phyloP scores from a whole-genome alignment of 345 rosid species.

The Abelmoschus esculentus region DNA sequence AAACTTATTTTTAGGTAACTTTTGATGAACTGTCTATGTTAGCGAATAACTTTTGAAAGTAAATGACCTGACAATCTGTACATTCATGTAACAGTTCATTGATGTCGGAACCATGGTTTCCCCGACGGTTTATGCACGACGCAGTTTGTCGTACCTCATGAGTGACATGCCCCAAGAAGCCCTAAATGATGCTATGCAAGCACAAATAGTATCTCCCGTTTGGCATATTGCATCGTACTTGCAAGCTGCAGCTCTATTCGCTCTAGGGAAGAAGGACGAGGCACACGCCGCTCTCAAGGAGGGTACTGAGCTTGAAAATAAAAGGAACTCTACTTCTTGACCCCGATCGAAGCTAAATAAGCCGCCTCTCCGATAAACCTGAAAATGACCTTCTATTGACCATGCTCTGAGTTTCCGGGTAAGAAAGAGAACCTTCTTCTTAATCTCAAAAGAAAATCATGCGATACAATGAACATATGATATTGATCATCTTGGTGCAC shows the following conservation, averaged over 20 bases:
- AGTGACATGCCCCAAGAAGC: conserved; percentile 77
- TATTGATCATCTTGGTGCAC: background rate
- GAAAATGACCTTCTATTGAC: conserved; percentile 10
- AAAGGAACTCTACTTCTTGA: conserved; percentile 26
- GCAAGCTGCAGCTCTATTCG: conserved; percentile 59
- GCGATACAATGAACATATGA: background rate
- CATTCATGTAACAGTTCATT: conserved; percentile 45
- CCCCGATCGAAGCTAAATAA: background rate
- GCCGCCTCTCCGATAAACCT: background rate
- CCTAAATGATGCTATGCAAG: conserved; percentile 71
- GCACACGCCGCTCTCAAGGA: conserved; percentile 65
- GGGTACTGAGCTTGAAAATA: conserved; percentile 55
- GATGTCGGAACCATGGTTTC: conserved; percentile 83
- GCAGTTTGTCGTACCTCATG: conserved; percentile 73
- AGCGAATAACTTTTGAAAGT: too few species aligned
- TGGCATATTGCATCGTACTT: conserved; percentile 87
- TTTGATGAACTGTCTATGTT: background rate
- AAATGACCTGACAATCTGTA: background rate
- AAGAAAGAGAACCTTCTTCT: conserved; percentile 1
- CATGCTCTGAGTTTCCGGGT: conserved; percentile 13
- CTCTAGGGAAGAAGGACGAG: conserved; percentile 68
- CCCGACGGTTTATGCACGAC: conserved; percentile 74
- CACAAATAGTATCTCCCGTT: conserved; percentile 69
- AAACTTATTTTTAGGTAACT: background rate
- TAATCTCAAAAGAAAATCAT: conserved; percentile 2